phyloP scores from a whole-genome alignment of 108 stramenopile genomes.

The Nitzschia putrida region DNA sequence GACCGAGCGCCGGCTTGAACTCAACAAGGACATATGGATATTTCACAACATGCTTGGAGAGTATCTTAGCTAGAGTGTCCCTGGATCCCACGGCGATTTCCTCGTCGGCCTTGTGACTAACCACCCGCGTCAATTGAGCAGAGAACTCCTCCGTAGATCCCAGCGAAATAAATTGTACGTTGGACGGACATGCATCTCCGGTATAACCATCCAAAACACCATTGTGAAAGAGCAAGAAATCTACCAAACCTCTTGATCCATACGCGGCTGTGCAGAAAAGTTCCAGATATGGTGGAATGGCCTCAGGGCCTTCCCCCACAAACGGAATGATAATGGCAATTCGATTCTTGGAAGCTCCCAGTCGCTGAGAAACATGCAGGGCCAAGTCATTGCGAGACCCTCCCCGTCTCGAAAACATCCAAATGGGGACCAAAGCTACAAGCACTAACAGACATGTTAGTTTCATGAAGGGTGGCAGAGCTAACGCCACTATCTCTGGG shows the following conservation, averaged over 20 bases:
- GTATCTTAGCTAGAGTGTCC: conserved; percentile 38
- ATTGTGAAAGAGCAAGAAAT: conserved; percentile 84
- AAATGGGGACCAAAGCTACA: not conserved
- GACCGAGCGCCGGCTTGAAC: conserved; percentile 92
- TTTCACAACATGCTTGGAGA: conserved; percentile 46
- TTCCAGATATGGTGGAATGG: conserved; percentile 81
- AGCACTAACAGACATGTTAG: conserved; percentile 2
- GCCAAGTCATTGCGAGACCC: not conserved
- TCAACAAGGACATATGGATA: conserved; percentile 91
- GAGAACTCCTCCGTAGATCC: conserved; percentile 43
- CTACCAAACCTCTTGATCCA: conserved; percentile 64
- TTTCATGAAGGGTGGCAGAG: conserved; percentile 18
- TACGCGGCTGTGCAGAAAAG: conserved; percentile 79
- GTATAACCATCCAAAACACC: conserved; percentile 56
- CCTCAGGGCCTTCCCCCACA: conserved; percentile 51
- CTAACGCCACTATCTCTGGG: conserved; percentile 1
- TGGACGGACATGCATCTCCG: conserved; percentile 36
- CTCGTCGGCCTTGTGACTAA: conserved; percentile 44
- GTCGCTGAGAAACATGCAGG: not conserved
- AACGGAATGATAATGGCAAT: conserved; percentile 83
- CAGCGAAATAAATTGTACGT: conserved; percentile 76
- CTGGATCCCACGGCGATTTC: conserved; percentile 29
- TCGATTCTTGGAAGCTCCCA: conserved; percentile 15
- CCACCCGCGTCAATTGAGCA: conserved; percentile 46
- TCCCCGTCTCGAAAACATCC: conserved; percentile 3